Evolutionary conservation across 257 asterid species (phyloP).

Genomic region (Rubia yunnanensis): DNA sequence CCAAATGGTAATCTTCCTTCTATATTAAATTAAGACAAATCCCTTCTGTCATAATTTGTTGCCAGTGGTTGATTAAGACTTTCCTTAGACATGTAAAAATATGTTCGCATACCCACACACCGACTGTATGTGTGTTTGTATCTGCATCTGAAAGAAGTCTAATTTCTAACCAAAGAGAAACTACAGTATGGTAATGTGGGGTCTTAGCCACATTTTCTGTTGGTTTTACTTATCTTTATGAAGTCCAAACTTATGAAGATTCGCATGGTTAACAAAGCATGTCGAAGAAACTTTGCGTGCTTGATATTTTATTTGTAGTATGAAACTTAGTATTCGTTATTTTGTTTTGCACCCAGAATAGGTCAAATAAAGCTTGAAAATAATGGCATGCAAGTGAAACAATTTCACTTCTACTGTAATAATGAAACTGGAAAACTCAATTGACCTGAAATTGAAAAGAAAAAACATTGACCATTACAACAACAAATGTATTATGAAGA

Average conservation of each 20-base stretch:
- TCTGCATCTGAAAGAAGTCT: neutral
- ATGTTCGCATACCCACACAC: neutral
- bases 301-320: neutral
- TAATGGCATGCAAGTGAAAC: neutral
- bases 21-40: neutral
- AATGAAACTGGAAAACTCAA: neutral
- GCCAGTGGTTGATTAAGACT: neutral
- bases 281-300: neutral
- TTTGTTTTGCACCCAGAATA: neutral
- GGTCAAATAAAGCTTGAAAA: neutral
- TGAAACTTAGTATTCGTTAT: neutral
- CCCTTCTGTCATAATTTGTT: neutral
- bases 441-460: neutral
- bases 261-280: neutral
- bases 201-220: neutral
- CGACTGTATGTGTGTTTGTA: neutral
- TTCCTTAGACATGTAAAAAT: neutral
- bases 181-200: neutral
- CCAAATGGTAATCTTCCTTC: constrained; percentile 70
- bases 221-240: neutral
- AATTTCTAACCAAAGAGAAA: neutral
- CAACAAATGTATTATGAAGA: neutral
- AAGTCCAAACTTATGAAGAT: neutral
- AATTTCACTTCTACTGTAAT: neutral
- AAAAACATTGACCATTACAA: neutral